Conservation (phyloP, 331 rosid species). For the Malus hybrid region DNA sequence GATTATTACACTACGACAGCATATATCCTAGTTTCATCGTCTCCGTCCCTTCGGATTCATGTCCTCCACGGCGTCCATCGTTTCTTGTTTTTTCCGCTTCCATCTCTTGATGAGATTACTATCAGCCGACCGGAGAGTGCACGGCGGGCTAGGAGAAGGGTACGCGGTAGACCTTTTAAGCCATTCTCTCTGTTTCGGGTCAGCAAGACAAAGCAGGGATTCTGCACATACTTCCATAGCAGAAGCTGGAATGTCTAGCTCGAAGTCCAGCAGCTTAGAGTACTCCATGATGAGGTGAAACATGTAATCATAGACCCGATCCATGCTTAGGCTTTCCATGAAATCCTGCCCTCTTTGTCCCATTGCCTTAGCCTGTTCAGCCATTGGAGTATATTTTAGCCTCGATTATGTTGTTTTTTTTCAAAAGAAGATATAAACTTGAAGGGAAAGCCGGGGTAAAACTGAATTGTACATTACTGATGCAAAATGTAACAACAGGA, state of each 20-base stretch:
- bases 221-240: conserved; percentile 56
- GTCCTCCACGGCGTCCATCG: conserved; percentile 14
- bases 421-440: background rate
- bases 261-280: conserved; percentile 69
- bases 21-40: background rate
- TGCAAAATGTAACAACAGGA: background rate
- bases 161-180: conserved; percentile 35
- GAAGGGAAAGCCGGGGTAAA: background rate
- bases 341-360: conserved; percentile 70
- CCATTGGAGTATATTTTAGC: conserved; percentile 5
- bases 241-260: conserved; percentile 47
- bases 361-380: conserved; percentile 55
- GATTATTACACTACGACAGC: background rate
- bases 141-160: conserved; percentile 53
- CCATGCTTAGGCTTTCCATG: conserved; percentile 73
- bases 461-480: background rate
- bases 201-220: conserved; percentile 75
- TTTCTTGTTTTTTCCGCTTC: conserved; percentile 11
- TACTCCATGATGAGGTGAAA: conserved; percentile 77
- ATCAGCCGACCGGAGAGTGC: conserved; percentile 44
- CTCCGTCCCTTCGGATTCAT: conserved; percentile 17
- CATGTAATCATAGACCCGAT: conserved; percentile 79
- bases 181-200: conserved; percentile 45
- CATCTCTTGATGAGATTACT: conserved; percentile 23
- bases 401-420: background rate